Base-by-base conservation (phyloP, 257 asterid genomes). In the Fraxinus americana region DNA sequence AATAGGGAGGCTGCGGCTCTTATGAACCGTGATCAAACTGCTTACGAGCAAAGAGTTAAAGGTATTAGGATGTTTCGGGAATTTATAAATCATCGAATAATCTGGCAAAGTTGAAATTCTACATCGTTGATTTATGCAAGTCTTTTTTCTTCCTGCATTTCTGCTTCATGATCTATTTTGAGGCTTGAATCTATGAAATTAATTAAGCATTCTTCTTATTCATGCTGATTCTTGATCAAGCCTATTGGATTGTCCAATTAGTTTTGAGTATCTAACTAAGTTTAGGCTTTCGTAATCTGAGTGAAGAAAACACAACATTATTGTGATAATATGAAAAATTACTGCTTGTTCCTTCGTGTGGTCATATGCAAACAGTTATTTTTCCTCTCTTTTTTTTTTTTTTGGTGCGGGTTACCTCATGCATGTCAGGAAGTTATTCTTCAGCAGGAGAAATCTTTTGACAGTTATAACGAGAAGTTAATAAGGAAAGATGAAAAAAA, bases 1-100 rank as follows among this genome's bases (percentile, higher is more conserved):
- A 96, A 96, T 74, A 97, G 97, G 67, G 98, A 96, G 85, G 99
- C 99, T 63, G 99, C 97, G 54, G 95, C 97, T 76, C 77, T 96
- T 43, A 86, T 93, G 99, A 88, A 89, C 94, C 98, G 98, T n/a
- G 98, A 96, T 75, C 86, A 91, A 70, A 38, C 89, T 79, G 89
- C 96, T 17, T 96, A 93, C 57, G 98, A 96, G 12, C 92, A 77
- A 74, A 85, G 83, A 85, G 99, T 96, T 77, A 93, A 91, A 96
- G 99, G 99, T 96, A 85, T 69, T 30, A 45, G 21, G 70, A 17
- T 74, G 65, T 77, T 74, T 76, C 4, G 0, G 4, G 9, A 59
- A 59, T 21, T 19, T n/a, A 5, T 21, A 19, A 59, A 59, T 59
- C 4, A 21, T 59, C 57, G 7, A 4, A 48, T 48, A 4, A 48